Evolutionary conservation across 306 rosid species (phyloP).

Genomic region (Lablab purpureus): DNA sequence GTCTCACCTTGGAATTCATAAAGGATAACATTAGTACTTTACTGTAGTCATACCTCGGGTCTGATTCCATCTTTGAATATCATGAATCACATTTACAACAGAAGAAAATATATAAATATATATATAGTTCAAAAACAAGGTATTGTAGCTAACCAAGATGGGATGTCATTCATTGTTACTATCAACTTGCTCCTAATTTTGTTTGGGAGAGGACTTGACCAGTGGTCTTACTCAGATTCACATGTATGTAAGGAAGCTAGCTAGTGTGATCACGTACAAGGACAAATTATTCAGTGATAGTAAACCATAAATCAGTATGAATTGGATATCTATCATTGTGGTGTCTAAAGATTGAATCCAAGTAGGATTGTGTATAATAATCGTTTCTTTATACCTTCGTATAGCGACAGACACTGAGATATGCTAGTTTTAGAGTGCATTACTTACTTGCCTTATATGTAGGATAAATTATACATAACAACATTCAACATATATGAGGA

Average conservation of each 20-base stretch:
- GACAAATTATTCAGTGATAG: neutral
- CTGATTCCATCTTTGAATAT: constrained; percentile 66
- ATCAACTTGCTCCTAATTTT: constrained; percentile 28
- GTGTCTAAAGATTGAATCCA: neutral
- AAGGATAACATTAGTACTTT: constrained; percentile 14
- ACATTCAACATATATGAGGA: neutral
- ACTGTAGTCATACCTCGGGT: constrained; percentile 53
- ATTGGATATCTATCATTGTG: neutral
- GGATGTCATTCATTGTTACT: constrained; percentile 40
- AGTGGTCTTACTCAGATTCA: neutral
- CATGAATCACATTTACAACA: constrained; percentile 44
- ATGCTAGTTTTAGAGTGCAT: neutral
- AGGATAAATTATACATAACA: neutral
- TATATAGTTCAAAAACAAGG: neutral
- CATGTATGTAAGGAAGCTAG: neutral
- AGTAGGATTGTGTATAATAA: too few species aligned
- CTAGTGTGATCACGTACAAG: neutral
- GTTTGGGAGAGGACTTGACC: neutral
- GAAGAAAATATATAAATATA: neutral
- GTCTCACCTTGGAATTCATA: constrained; percentile 56
- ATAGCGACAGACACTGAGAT: too few species aligned
- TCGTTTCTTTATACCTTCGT: too few species aligned
- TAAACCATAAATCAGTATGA: neutral
- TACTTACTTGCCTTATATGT: neutral
- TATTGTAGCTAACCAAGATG: neutral